Evolutionary conservation across 2,329 filamentous ascomycete genomes (phyloP), one percentile per base, ranked within the genome.

Genomic region (Claviceps sp.): DNA sequence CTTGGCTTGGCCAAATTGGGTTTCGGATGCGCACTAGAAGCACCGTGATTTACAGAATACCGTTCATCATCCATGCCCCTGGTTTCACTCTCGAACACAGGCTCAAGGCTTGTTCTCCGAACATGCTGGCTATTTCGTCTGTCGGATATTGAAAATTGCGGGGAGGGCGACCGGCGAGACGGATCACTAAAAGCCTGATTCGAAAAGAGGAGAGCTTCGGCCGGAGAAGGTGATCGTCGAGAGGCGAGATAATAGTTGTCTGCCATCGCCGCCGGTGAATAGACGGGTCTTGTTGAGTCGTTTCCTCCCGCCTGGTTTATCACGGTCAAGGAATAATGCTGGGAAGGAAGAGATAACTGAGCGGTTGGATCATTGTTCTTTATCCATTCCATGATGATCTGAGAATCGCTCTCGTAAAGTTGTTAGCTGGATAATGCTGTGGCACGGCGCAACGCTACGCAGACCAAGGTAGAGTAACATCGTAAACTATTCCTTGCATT

Each of bases 1-100:
- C 50, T 48, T n/a, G 26, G 47, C 47, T 54, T 52, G 19, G 50
- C 47, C 50, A 54, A 44, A 19, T 54, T 52, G 6, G 47, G 43
- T 44, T 41, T 49, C 19, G 46, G 42, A 34, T 26, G 53, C 43
- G 42, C 10, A 16, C 30, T 16, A 4, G 26, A 39, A 24, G 14
- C 44, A 24, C 26, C 38, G 24, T 45, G 26, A 38, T 40, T 41
- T 10, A 40, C 22, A 5, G 30, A 44, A 5, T 26, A 40, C 17
- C 48, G 48, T 26, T 46, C 45, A n/a, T 45, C 46, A 5, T 37
- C 52, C 22, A 26, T 13, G n/a, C 6, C 30, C 30, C 26, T 53
- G 38, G 44, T 39, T 39, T 52, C 49, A 5, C 50, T 43, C 22
- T 52, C 50, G 2, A 54, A 42, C 11, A 53, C 52, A n/a, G 52